Conservation (phyloP, 306 rosid species). For the Pyrus communis region DNA sequence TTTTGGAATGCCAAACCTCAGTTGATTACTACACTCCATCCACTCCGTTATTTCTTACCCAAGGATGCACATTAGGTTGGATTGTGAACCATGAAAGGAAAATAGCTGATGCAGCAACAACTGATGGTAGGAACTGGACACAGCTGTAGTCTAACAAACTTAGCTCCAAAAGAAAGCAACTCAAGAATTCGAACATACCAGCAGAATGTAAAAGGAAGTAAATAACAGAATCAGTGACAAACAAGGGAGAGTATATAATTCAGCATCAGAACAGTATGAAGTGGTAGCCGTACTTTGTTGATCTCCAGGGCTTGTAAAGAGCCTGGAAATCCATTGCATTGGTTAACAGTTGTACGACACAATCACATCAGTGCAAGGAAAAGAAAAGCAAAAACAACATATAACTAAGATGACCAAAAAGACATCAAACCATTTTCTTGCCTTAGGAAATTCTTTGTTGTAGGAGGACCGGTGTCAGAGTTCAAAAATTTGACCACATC, state of each 20-base stretch:
- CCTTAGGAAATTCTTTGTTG: conserved; percentile 40
- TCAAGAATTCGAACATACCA: conserved; percentile 21
- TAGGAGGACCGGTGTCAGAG: conserved; percentile 27
- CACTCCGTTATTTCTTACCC: conserved; percentile 34
- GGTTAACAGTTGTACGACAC: not conserved
- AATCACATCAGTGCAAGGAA: not conserved
- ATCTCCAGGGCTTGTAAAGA: conserved; percentile 17
- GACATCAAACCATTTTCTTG: conserved; percentile 11
- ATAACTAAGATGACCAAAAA: not conserved
- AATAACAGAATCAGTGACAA: not conserved
- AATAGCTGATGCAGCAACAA: conserved; percentile 39
- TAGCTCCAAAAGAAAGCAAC: conserved; percentile 43
- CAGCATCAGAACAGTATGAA: not conserved
- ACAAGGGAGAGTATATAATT: not conserved
- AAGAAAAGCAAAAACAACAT: not conserved
- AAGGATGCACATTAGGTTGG: conserved; percentile 32
- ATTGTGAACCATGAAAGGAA: conserved; percentile 38
- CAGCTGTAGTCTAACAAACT: conserved; percentile 30
- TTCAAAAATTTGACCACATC: conserved; percentile 18
- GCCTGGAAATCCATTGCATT: conserved; percentile 10
- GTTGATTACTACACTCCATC: not conserved
- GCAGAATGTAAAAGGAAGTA: conserved; percentile 16
- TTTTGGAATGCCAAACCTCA: not conserved
- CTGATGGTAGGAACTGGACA: conserved; percentile 31
- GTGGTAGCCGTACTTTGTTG: conserved; percentile 5